phyloP scores from a whole-genome alignment of 2,329 filamentous ascomycete species.

The Diaporthe humulicola region DNA sequence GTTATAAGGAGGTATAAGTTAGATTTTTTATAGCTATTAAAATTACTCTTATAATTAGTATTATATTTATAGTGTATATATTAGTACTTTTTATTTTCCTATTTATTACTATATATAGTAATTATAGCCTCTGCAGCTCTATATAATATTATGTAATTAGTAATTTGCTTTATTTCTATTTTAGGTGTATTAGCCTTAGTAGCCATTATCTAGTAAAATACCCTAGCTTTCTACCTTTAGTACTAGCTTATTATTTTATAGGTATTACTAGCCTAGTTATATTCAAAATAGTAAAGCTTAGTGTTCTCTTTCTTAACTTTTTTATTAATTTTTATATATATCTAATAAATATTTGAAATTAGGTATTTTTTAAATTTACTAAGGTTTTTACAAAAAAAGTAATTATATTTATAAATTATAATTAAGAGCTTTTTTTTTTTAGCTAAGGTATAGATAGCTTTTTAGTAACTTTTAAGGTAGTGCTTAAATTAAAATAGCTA shows the following conservation, averaged over 20 bases:
- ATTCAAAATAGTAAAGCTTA: neutral
- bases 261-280: neutral
- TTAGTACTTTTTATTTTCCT: neutral
- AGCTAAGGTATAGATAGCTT: neutral
- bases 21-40: neutral
- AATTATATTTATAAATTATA: neutral
- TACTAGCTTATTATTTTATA: neutral
- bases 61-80: neutral
- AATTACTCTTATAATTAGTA: neutral
- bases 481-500: neutral
- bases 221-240: neutral
- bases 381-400: neutral
- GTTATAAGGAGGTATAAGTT: neutral
- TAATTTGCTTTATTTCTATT: neutral
- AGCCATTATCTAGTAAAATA: neutral
- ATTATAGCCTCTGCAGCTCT: neutral
- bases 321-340: neutral
- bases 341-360: neutral
- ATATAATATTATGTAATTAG: neutral
- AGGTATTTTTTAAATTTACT: neutral
- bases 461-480: neutral
- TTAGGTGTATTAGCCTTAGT: neutral
- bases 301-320: neutral
- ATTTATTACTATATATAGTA: neutral
- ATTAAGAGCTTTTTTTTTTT: neutral